These are phyloP conservation scores for Cucurbita maxima DNA, from an alignment of 306 rosid species.

Conservation along the genomic window DNA sequence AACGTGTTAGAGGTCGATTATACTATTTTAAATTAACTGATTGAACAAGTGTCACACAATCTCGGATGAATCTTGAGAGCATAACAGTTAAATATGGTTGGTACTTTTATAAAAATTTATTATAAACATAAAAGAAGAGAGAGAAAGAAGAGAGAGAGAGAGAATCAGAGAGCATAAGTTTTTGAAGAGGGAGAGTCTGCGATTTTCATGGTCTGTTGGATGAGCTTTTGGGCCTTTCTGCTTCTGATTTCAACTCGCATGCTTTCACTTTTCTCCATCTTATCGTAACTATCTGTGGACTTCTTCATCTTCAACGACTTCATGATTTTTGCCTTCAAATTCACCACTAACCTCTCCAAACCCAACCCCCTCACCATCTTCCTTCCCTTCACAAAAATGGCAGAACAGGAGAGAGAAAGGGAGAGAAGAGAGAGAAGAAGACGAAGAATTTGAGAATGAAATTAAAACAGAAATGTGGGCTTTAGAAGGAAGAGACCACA, in stretches of 20 bases:
- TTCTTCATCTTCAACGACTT: constrained; percentile 57
- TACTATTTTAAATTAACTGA: no score
- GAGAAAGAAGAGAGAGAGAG: background rate
- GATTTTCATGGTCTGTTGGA: constrained; percentile 52
- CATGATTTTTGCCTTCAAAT: constrained; percentile 46
- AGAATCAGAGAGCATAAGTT: constrained; percentile 29
- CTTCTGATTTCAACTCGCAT: constrained; percentile 92
- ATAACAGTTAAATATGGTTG: no score
- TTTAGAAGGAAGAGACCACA: background rate
- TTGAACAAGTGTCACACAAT: no score
- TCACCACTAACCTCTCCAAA: constrained; percentile 44
- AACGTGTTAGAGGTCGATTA: no score
- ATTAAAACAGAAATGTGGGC: background rate
- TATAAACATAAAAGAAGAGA: no score
- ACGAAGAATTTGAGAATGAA: background rate
- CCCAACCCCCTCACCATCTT: constrained; percentile 31
- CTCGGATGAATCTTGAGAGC: no score
- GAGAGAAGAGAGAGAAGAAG: background rate
- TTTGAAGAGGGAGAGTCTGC: constrained; percentile 71
- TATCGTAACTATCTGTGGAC: constrained; percentile 28
- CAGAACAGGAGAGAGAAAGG: background rate
- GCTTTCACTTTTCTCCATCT: constrained; percentile 92
- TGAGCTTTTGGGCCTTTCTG: constrained; percentile 69
- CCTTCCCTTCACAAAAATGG: background rate
- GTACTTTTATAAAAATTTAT: no score